Evolutionary conservation across 129 eudicot species (phyloP).

Genomic region (Flaveria linearis): DNA sequence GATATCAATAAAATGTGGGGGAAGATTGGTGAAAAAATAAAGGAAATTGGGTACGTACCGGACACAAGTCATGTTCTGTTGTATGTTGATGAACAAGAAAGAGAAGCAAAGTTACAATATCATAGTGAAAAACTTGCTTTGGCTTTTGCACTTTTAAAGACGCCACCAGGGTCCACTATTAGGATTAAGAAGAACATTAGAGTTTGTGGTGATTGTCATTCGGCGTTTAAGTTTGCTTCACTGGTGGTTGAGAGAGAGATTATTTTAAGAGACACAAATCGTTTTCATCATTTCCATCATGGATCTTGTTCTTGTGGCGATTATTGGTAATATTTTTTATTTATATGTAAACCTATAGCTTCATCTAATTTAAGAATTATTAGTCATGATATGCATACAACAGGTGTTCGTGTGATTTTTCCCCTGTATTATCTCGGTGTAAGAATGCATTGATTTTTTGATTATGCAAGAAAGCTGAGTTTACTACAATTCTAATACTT

Average conservation of each 20-base stretch:
- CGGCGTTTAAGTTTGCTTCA: constrained; percentile 73
- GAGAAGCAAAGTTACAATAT: constrained; percentile 65
- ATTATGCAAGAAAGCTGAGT: constrained; percentile 1
- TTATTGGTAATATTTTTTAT: constrained; percentile 61
- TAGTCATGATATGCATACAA: constrained; percentile 7
- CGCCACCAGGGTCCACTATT: constrained; percentile 50
- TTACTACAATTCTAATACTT: background rate
- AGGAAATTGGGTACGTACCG: constrained; percentile 75
- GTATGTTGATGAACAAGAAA: constrained; percentile 62
- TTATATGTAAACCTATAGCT: constrained; percentile 11
- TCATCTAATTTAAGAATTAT: background rate
- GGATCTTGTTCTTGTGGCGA: constrained; percentile 89
- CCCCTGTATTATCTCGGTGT: background rate
- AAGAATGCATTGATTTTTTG: background rate
- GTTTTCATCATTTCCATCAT: constrained; percentile 66
- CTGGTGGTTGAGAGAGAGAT: constrained; percentile 61
- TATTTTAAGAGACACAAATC: constrained; percentile 72
- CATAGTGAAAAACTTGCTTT: constrained; percentile 84
- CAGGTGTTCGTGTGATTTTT: background rate
- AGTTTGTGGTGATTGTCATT: constrained; percentile 88
- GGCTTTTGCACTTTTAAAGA: constrained; percentile 57
- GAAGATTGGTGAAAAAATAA: constrained; percentile 46
- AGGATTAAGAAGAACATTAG: constrained; percentile 84
- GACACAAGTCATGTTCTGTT: constrained; percentile 81
- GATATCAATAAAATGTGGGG: constrained; percentile 63